These are phyloP conservation scores for Breynia disticha DNA, from an alignment of 441 rosid species.

Conservation along the genomic window DNA sequence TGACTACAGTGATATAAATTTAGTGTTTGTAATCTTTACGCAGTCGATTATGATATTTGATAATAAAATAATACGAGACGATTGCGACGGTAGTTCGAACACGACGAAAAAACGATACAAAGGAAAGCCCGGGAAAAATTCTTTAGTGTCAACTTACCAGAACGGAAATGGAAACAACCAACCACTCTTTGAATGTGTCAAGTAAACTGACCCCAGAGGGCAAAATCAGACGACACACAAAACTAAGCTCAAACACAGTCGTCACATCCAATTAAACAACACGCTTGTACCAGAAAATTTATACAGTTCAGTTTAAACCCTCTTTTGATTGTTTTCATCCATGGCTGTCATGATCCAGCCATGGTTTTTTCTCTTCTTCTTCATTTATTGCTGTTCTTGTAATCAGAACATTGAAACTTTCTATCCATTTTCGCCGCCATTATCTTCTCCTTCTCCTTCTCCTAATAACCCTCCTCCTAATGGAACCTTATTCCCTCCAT, in stretches of 20 bases:
- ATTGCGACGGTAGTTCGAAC: background rate
- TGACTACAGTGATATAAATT: too few relatives aligned
- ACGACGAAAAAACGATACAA: background rate
- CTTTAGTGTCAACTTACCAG: background rate
- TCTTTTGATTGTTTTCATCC: slow-evolving; percentile 16
- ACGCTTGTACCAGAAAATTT: background rate
- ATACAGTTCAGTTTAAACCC: background rate
- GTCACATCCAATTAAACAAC: background rate
- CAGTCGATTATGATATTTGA: too few relatives aligned
- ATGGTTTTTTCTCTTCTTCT: slow-evolving; percentile 18
- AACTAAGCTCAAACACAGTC: background rate
- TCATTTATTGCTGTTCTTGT: slow-evolving; percentile 24
- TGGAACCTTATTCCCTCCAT: background rate
- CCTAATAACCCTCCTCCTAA: slow-evolving; percentile 8
- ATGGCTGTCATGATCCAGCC: slow-evolving; percentile 40
- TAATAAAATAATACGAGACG: too few relatives aligned
- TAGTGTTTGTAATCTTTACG: too few relatives aligned
- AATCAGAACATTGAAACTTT: slow-evolving; percentile 58
- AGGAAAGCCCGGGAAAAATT: background rate
- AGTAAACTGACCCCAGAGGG: slow-evolving; percentile 15
- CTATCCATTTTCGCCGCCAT: slow-evolving; percentile 25
- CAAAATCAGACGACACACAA: background rate
- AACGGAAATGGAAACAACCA: slow-evolving; percentile 9
- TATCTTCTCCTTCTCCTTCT: slow-evolving; percentile 16
- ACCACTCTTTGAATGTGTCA: slow-evolving; percentile 22